These are phyloP conservation scores for Jacaranda mimosifolia DNA, from an alignment of 257 asterid species.

Conservation along the genomic window DNA sequence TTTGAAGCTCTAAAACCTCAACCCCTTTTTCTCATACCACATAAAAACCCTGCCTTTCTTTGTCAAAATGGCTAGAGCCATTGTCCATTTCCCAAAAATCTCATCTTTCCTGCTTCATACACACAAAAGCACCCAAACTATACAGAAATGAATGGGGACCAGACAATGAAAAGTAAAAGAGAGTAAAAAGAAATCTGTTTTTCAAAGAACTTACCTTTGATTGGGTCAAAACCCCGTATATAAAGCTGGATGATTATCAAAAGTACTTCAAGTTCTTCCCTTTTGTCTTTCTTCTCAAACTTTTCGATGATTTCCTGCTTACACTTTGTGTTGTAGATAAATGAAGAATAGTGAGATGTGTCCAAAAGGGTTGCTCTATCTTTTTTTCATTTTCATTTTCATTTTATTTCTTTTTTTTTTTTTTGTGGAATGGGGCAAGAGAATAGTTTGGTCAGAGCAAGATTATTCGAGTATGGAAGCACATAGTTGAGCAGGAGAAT, in stretches of 20 bases:
- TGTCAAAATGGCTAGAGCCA: neutral
- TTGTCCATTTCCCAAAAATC: constrained; percentile 4
- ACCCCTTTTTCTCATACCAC: constrained; percentile 7
- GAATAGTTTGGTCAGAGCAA: constrained; percentile 22
- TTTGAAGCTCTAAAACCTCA: constrained; percentile 27
- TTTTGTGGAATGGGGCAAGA: no score
- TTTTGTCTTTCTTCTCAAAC: constrained; percentile 19
- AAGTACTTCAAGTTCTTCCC: constrained; percentile 7
- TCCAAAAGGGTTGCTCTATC: constrained; percentile 5
- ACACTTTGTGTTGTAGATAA: neutral
- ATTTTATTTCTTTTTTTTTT: no score
- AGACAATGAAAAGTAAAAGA: neutral
- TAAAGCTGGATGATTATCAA: neutral
- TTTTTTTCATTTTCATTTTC: no score
- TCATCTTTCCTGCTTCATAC: neutral
- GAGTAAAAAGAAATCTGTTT: neutral
- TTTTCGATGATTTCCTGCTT: constrained; percentile 25
- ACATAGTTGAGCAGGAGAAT: neutral
- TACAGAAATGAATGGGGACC: neutral
- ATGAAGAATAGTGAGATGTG: constrained; percentile 25
- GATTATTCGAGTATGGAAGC: constrained; percentile 34
- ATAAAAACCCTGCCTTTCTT: constrained; percentile 6
- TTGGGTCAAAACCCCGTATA: constrained; percentile 12
- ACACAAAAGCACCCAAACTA: neutral
- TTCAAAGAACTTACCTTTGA: constrained; percentile 10